Evolutionary conservation across 2,329 filamentous ascomycete species (phyloP).

Genomic region (Alternaria sp.): DNA sequence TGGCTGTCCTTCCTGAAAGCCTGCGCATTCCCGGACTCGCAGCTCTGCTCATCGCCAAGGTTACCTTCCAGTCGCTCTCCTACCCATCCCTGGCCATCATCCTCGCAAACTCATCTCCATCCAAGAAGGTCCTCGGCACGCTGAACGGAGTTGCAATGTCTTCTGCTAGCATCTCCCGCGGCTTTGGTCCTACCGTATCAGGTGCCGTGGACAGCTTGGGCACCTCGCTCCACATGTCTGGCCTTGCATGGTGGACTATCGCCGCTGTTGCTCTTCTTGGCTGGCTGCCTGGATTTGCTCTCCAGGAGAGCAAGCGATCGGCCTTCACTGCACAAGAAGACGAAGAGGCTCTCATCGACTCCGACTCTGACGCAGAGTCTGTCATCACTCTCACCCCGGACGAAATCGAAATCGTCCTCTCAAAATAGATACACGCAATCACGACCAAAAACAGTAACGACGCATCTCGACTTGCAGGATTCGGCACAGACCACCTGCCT

Average conservation of each 20-base stretch:
- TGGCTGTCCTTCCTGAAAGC: conserved; percentile 79
- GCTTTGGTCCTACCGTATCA: conserved; percentile 87
- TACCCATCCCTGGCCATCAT: conserved; percentile 92
- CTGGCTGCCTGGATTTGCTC: conserved; percentile 58
- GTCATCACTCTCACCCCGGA: conserved; percentile 45
- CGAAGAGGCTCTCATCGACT: conserved; percentile 44
- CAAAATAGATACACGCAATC: conserved; percentile 36
- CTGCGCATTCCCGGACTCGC: conserved; percentile 80
- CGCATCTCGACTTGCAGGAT: conserved; percentile 19
- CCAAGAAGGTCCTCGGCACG: conserved; percentile 82
- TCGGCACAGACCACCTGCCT: not conserved
- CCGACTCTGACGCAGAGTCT: conserved; percentile 43
- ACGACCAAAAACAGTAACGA: conserved; percentile 24
- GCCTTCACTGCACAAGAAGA: conserved; percentile 29
- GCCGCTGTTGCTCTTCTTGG: conserved; percentile 78
- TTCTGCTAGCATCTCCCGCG: conserved; percentile 85
- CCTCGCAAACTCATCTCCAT: conserved; percentile 86
- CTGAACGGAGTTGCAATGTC: conserved; percentile 94
- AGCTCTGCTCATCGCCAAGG: conserved; percentile 84
- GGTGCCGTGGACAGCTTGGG: conserved; percentile 85
- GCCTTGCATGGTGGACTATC: conserved; percentile 92
- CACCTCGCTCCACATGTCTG: conserved; percentile 80
- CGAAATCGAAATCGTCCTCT: conserved; percentile 39
- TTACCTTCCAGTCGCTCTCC: conserved; percentile 87
- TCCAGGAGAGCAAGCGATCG: conserved; percentile 67